Evolutionary conservation across 2,329 filamentous ascomycete genomes (phyloP).

Genomic region (Pyrenophora seminiperda): DNA sequence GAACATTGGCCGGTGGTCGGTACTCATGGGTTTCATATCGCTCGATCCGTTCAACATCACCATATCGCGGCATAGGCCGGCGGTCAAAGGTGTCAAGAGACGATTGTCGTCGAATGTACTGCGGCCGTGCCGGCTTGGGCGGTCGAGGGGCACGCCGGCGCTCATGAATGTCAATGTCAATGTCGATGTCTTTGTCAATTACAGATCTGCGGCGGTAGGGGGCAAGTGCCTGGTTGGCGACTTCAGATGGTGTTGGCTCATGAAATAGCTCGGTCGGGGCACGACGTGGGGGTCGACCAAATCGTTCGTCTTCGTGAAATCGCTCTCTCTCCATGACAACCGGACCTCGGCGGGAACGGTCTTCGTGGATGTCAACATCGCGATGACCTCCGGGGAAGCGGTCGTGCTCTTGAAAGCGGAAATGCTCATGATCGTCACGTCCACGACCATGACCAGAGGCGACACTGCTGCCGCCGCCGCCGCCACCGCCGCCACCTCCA

Average conservation of each 20-base stretch:
- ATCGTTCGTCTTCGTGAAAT: conserved; percentile 62
- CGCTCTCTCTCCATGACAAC: conserved; percentile 56
- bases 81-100: conserved; percentile 91
- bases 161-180: conserved; percentile 46
- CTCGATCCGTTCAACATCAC: conserved; percentile 58
- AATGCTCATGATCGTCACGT: conserved; percentile 44
- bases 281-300: conserved; percentile 40
- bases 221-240: conserved; percentile 59
- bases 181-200: conserved; percentile 61
- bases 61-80: conserved; percentile 64
- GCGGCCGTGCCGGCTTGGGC: conserved; percentile 70
- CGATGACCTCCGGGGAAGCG: conserved; percentile 49
- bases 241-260: conserved; percentile 53
- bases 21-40: conserved; percentile 55
- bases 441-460: conserved; percentile 23
- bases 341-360: conserved; percentile 48
- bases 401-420: conserved; percentile 53
- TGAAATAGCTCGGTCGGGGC: conserved; percentile 54
- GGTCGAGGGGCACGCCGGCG: conserved; percentile 51
- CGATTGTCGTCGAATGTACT: conserved; percentile 78
- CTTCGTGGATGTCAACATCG: conserved; percentile 52
- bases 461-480: conserved; percentile 19
- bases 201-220: conserved; percentile 65
- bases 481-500: neutral
- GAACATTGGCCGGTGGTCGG: conserved; percentile 69